Evolutionary conservation across 768 basidiomycete species (phyloP).

Genomic region (Mycena alexandri): DNA sequence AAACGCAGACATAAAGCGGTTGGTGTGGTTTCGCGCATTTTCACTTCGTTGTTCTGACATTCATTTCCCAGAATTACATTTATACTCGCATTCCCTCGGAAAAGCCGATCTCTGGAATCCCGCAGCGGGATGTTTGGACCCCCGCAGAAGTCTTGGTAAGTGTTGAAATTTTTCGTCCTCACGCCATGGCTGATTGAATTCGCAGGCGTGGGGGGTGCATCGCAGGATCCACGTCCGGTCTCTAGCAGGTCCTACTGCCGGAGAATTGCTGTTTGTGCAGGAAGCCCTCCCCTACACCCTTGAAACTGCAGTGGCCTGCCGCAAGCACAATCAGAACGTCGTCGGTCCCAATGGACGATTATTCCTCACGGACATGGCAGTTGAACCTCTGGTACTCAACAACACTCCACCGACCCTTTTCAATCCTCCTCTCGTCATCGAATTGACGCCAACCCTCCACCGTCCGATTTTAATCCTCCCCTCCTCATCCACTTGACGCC

Average conservation of each 20-base stretch:
- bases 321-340: conserved; percentile 9
- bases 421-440: neutral
- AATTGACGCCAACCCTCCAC: too few species aligned
- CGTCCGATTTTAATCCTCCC: too few species aligned
- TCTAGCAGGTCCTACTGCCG: conserved; percentile 14
- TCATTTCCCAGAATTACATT: conserved; percentile 12
- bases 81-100: conserved; percentile 15
- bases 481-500: too few species aligned
- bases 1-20: conserved; percentile 17
- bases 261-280: neutral
- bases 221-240: conserved; percentile 14
- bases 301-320: conserved; percentile 25
- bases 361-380: conserved; percentile 4
- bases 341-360: conserved; percentile 8
- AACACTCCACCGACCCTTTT: neutral
- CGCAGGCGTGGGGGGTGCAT: conserved; percentile 5
- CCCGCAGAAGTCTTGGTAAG: conserved; percentile 26
- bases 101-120: neutral
- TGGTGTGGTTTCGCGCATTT: neutral
- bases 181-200: neutral
- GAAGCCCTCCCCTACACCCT: conserved; percentile 24
- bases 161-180: neutral
- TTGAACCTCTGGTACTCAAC: neutral
- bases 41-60: neutral
- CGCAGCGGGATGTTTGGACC: conserved; percentile 16